phyloP scores from a whole-genome alignment of 1,284 basidiomycete genomes.

The Xerocomus minutiporus region DNA sequence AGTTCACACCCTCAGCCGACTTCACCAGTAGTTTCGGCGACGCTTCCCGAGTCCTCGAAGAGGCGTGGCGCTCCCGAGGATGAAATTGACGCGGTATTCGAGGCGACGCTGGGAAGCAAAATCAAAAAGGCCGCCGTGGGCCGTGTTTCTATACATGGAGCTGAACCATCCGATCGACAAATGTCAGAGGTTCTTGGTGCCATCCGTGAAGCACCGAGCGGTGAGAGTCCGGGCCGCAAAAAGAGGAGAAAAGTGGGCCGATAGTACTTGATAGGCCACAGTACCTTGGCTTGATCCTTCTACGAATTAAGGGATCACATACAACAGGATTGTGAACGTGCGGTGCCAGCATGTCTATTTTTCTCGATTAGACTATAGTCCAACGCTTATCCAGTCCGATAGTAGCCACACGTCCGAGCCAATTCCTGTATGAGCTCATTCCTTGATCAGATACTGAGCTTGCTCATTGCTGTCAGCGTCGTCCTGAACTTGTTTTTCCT shows the following conservation, averaged over 20 bases:
- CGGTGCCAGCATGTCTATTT: no score
- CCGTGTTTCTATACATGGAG: slow-evolving; percentile 5
- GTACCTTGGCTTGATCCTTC: neutral
- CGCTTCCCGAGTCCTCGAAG: slow-evolving; percentile 21
- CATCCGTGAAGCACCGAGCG: slow-evolving; percentile 24
- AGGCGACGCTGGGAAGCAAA: slow-evolving; percentile 51
- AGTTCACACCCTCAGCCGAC: slow-evolving; percentile 1
- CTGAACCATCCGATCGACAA: slow-evolving; percentile 21
- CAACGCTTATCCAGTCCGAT: no score
- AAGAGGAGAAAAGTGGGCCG: slow-evolving; percentile 22
- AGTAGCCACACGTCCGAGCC: neutral
- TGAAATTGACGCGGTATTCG: slow-evolving; percentile 72
- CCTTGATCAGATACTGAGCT: slow-evolving; percentile 2
- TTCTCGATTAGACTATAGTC: no score
- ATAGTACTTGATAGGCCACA: neutral
- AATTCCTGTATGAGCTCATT: slow-evolving; percentile 1
- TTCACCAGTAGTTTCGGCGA: neutral
- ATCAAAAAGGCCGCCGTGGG: slow-evolving; percentile 42
- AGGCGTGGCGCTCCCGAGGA: slow-evolving; percentile 39
- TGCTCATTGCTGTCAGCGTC: slow-evolving; percentile 16
- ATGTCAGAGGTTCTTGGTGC: slow-evolving; percentile 34
- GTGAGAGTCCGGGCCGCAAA: slow-evolving; percentile 11
- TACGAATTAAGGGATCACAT: no score
- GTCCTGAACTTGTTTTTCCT: slow-evolving; percentile 23
- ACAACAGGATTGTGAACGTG: no score